Evolutionary conservation across 148 eudicot species (phyloP).

Genomic region (Arctostaphylos glauca): DNA sequence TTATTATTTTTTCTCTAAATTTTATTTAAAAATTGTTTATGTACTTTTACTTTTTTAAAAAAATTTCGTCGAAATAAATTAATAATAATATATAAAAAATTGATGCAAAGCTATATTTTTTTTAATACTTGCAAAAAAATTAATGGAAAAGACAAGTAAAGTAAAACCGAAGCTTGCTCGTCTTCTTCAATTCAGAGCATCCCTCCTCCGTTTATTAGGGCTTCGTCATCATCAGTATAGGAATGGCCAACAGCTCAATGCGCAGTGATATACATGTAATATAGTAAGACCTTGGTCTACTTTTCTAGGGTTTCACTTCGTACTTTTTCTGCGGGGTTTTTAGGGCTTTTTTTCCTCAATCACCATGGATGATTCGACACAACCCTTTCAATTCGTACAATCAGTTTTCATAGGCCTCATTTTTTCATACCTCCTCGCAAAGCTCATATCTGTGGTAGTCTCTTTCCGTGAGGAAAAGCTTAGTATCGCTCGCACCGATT

Average conservation of each 20-base stretch:
- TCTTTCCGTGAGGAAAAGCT: slow-evolving; percentile 70
- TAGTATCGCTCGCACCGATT: slow-evolving; percentile 33
- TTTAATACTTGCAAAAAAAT: no score
- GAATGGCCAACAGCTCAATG: background rate
- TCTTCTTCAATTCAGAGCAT: background rate
- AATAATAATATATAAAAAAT: no score
- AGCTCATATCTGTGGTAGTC: slow-evolving; percentile 73
- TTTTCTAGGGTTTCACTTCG: slow-evolving; percentile 14
- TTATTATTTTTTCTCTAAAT: no score
- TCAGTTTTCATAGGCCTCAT: slow-evolving; percentile 69
- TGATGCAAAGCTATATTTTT: no score
- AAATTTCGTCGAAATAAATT: no score
- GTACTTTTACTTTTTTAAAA: no score
- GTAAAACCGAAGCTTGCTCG: background rate
- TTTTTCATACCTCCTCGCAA: slow-evolving; percentile 82
- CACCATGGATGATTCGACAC: slow-evolving; percentile 66
- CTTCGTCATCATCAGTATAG: background rate
- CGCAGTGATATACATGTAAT: no score
- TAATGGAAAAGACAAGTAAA: no score
- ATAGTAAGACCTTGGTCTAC: background rate
- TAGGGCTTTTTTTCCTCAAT: background rate
- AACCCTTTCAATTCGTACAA: slow-evolving; percentile 40
- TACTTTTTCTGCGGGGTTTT: background rate
- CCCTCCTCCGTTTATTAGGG: background rate
- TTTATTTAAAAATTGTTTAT: no score